Evolutionary conservation across 2,329 filamentous ascomycete genomes (phyloP), one percentile per base, ranked within the genome.

Genomic region (Lasiodiplodia gonubiensis): DNA sequence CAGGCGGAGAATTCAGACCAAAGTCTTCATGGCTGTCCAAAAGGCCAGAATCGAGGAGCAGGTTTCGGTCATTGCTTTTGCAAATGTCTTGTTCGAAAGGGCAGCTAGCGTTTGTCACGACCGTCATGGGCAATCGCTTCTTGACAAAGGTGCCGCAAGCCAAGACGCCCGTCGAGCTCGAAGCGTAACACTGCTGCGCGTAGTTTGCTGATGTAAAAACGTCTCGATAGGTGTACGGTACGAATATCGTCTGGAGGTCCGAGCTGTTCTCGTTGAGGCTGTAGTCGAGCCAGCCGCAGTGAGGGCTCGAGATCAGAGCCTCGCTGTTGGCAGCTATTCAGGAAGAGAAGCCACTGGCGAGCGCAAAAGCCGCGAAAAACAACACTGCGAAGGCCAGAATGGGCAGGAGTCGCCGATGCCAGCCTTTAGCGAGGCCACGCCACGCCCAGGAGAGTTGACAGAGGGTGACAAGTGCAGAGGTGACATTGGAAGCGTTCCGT

Each of bases 271-370:
- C 8, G 30, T 64, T 52, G n/a, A n/a, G 27, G 42, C 37, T 25
- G 35, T 48, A 21, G n/a, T 46, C 23, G 14, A 51, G 30, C 39
- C 39, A 42, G 27, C 52, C 64, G 49, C 67, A 68, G 18, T 54
- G 27, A 6, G 21, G 12, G n/a, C 67, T 57, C 16, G 30, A 30
- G 14, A 69, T 27, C 16, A 69, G 55, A 21, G 67, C 55, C 14
- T 66, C 68, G 11, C 21, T 49, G 3, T 35, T 16, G 1, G 46
- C 37, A 6, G 68, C 54, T 11, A 69, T 63, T 11, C 51, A 27
- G 48, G 68, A 68, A 18, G 68, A 68, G 48, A 69, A 68, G 23
- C 64, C 39, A n/a, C 66, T 52, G 18, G 68, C 55, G 10, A 60
- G 33, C 11, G 66, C 68, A 35, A 69, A 65, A 18, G 33, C 68